Base-by-base conservation (phyloP, 1,284 basidiomycete species). In the Caloboletus firmus region DNA sequence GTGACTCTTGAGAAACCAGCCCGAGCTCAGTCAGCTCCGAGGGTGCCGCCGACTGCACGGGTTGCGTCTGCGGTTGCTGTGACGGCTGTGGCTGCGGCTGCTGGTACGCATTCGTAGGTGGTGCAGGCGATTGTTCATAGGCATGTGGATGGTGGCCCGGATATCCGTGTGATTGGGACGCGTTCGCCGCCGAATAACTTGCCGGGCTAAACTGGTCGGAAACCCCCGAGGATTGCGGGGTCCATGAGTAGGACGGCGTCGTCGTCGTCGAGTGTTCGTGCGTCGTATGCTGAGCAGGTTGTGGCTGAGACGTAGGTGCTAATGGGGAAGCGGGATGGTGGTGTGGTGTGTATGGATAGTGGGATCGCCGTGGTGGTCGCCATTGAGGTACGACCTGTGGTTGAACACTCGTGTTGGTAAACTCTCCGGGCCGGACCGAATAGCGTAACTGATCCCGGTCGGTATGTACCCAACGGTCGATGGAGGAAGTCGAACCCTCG, bases 21-120 rank as follows among this genome's bases (percentile, higher is more conserved):
- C 82, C 82, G 3, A 84, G 70, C 45, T 79, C 76, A 0, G 77
- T 75, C 17, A 84, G 66, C 39, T 79, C 77, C 63, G 68, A 42
- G 69, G 76, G 52, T 52, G 65, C 52, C 2, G 62, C n/a, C 45
- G 65, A 37, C 1, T 45, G 52, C 4, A 49, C 20, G 1, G 49
- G 10, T 6, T 42, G 54, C 1, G 49, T 13, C 17, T 53, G 60
- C 4, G 54, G 22, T 7, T 45, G 57, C n/a, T 55, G 57, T 1
- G 56, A 24, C 2, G 40, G 28, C 7, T 47, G 48, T 7, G 43
- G 26, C 10, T 43, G n/a, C n/a, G n/a, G n/a, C n/a, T n/a, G 51
- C 15, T 45, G 56, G 40, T 53, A 55, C 51, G 41, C 39, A 49
- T n/a, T 58, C 35, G 31, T 22, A 31, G 52, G 34, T 2, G 54